Evolutionary conservation across 108 stramenopile genomes (phyloP).

Genomic region (Pseudonitzschia delicatissima): DNA sequence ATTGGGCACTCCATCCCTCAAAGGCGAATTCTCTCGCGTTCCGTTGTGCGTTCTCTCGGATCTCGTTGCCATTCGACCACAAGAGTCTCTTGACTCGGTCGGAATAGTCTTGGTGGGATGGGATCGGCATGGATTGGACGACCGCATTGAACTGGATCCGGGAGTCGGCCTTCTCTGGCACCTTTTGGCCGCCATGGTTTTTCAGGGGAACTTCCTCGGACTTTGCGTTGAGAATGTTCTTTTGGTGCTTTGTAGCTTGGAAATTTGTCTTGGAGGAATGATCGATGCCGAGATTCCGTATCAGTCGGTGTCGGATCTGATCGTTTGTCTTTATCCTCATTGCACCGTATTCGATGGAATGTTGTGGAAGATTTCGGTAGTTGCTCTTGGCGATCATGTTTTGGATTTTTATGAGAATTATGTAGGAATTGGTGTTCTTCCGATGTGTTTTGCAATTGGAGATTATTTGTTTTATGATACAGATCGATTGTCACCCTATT

Average conservation of each 20-base stretch:
- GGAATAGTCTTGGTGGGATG: constrained; percentile 24
- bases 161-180: neutral
- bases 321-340: constrained; percentile 6
- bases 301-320: constrained; percentile 18
- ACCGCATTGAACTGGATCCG: constrained; percentile 18
- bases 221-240: constrained; percentile 4
- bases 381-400: neutral
- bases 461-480: too few relatives aligned
- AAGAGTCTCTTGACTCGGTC: constrained; percentile 2
- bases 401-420: neutral
- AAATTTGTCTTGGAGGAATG: neutral
- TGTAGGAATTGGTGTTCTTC: neutral
- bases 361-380: too few relatives aligned
- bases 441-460: too few relatives aligned
- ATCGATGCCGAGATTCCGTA: constrained; percentile 13
- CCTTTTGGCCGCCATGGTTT: neutral
- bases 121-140: constrained; percentile 14
- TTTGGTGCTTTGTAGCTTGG: neutral
- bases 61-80: constrained; percentile 21
- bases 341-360: too few relatives aligned
- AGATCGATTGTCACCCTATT: too few relatives aligned
- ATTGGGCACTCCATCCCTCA: constrained; percentile 18
- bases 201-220: constrained; percentile 9
- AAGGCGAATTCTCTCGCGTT: constrained; percentile 24
- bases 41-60: constrained; percentile 17